Percentiles rank a stretch among this genome's conserved stretches.
phyloP scores from a whole-genome alignment of 352 stramenopile species.

The Phytopythium mirpurense region DNA sequence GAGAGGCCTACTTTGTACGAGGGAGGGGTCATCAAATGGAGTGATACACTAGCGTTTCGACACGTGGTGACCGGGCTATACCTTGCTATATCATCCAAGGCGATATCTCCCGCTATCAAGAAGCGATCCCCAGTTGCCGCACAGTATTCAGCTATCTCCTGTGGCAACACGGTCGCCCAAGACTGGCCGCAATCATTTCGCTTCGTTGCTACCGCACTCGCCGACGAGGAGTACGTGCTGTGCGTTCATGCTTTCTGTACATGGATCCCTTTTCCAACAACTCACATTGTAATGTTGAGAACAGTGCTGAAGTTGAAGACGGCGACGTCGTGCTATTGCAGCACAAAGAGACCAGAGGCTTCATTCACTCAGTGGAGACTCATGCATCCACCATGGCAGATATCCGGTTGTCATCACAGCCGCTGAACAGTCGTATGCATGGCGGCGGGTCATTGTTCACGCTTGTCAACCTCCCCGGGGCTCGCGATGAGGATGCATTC shows the following conservation, averaged over 20 bases:
- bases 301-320: slow-evolving; percentile 38
- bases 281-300: background rate
- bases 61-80: slow-evolving; percentile 58
- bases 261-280: background rate
- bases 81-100: slow-evolving; percentile 24
- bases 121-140: slow-evolving; percentile 16
- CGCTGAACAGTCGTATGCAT: slow-evolving; percentile 22
- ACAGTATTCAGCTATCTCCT: slow-evolving; percentile 12
- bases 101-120: slow-evolving; percentile 11
- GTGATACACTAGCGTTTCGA: slow-evolving; percentile 37
- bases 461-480: slow-evolving; percentile 38
- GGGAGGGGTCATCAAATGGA: slow-evolving; percentile 54
- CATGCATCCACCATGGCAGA: slow-evolving; percentile 61
- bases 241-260: background rate
- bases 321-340: slow-evolving; percentile 58
- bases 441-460: slow-evolving; percentile 28
- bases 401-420: slow-evolving; percentile 55
- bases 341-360: slow-evolving; percentile 37
- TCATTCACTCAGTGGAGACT: slow-evolving; percentile 63
- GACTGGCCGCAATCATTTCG: slow-evolving; percentile 40
- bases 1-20: slow-evolving; percentile 42
- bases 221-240: slow-evolving; percentile 38
- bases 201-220: slow-evolving; percentile 52
- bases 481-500: slow-evolving; percentile 69
- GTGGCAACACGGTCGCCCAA: slow-evolving; percentile 28